A percentile compares a stretch with the other conserved stretches of the same genome.
Conservation (phyloP, 108 stramenopile species). For the Skeletonema tropicum region DNA sequence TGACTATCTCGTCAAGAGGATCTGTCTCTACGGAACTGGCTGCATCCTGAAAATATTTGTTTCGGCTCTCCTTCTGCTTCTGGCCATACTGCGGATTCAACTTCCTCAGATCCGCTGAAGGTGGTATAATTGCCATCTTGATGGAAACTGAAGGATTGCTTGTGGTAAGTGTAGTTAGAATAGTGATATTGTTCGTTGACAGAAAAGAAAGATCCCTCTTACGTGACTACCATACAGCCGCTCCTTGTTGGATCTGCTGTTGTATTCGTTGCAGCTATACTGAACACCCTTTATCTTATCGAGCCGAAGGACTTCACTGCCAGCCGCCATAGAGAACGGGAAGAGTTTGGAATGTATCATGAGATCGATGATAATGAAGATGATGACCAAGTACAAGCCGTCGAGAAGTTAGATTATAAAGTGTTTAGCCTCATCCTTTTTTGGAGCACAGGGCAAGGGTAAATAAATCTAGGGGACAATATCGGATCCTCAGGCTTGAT, state of each 20-base stretch:
- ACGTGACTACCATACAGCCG: not conserved
- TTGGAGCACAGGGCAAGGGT: not conserved
- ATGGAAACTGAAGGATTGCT: constrained; percentile 24
- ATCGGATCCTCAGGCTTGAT: constrained; percentile 6
- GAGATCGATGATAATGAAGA: constrained; percentile 9
- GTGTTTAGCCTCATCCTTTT: constrained; percentile 6
- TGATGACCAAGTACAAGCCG: constrained; percentile 7
- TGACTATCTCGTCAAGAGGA: constrained; percentile 8
- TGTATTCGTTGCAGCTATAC: constrained; percentile 2
- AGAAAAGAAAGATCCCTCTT: not conserved
- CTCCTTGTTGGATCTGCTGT: constrained; percentile 11
- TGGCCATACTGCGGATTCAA: constrained; percentile 22
- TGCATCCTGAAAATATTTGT: constrained; percentile 19
- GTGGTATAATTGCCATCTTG: constrained; percentile 26
- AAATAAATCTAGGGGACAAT: constrained; percentile 11
- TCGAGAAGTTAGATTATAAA: constrained; percentile 12
- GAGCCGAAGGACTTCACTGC: constrained; percentile 11
- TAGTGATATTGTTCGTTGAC: too few species aligned
- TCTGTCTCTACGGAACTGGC: constrained; percentile 18
- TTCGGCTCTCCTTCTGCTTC: constrained; percentile 13
- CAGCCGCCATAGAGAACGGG: constrained; percentile 9
- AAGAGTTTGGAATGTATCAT: constrained; percentile 2
- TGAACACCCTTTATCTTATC: not conserved
- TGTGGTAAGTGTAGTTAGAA: not conserved
- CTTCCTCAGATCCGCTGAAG: constrained; percentile 8